These are phyloP conservation scores for Phytophthora sp. DNA, from an alignment of 352 stramenopile genomes.

Conservation along the genomic window DNA sequence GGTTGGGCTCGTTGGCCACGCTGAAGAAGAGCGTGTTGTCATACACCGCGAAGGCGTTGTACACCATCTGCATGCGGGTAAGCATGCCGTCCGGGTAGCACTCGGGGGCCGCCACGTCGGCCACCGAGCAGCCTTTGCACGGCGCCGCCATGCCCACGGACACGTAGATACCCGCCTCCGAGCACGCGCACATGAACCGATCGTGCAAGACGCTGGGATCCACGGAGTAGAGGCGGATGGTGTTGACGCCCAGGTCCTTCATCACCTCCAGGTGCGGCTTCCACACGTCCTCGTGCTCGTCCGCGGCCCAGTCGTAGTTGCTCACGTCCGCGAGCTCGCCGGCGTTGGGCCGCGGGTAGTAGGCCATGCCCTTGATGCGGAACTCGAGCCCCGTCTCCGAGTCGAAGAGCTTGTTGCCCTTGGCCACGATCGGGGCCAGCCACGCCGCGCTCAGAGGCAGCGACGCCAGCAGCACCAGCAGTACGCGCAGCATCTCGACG, in stretches of 20 bases:
- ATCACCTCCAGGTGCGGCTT: slow-evolving; percentile 54
- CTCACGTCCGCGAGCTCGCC: slow-evolving; percentile 53
- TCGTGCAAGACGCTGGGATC: slow-evolving; percentile 67
- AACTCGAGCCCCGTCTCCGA: slow-evolving; percentile 68
- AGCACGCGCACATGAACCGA: slow-evolving; percentile 81
- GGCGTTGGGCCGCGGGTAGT: slow-evolving; percentile 71
- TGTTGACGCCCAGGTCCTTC: slow-evolving; percentile 66
- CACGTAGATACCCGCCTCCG: slow-evolving; percentile 77
- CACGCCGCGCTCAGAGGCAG: slow-evolving; percentile 33
- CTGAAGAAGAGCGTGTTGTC: slow-evolving; percentile 75
- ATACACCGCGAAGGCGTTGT: slow-evolving; percentile 77
- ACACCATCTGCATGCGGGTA: slow-evolving; percentile 64
- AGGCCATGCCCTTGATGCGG: slow-evolving; percentile 72
- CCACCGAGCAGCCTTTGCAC: slow-evolving; percentile 49
- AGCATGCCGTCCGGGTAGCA: slow-evolving; percentile 64
- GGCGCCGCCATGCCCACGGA: slow-evolving; percentile 66
- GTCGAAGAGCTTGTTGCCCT: slow-evolving; percentile 90
- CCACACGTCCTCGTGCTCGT: slow-evolving; percentile 69
- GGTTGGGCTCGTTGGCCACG: slow-evolving; percentile 75
- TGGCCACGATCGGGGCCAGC: slow-evolving; percentile 53
- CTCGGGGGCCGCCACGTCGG: slow-evolving; percentile 42
- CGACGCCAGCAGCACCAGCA: not conserved
- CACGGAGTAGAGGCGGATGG: slow-evolving; percentile 69
- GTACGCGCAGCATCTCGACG: not conserved
- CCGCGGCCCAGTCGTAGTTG: slow-evolving; percentile 70